Evolutionary conservation across 2,329 filamentous ascomycete genomes (phyloP), one percentile per base, ranked within the genome.

Genomic region (Aspergillus ruber): DNA sequence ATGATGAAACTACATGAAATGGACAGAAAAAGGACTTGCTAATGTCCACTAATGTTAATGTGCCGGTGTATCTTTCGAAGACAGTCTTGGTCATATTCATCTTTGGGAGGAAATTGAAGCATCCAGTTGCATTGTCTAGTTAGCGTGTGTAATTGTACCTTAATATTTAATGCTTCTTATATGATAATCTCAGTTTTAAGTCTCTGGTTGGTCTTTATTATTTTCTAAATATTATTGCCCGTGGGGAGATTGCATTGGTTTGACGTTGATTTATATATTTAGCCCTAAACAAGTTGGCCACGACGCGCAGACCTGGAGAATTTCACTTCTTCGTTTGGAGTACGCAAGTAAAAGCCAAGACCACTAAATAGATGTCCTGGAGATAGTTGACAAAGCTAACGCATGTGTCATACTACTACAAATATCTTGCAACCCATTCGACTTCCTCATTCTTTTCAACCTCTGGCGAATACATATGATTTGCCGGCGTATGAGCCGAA

Each of bases 1-100:
- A 52, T 49, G 20, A 56, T 51, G 53, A 54, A 29, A 52, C 45
- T 56, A 55, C 50, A 54, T 55, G 50, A 49, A 51, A 52, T 50
- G 44, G 38, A 43, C 18, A 18, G 13, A 9, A 42, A 42, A 50
- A 45, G 46, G 48, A 47, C 46, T 23, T 50, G 44, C 44, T 58
- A 51, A 42, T 56, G 50, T 50, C 42, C 45, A 32, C 43, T 40
- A 29, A 29, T 29, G 25, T 36, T 48, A 45, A 50, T 49, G 44
- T 38, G 45, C 46, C 44, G 49, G 39, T 32, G 48, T 45, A 44
- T 42, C 42, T 44, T 39, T 40, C 36, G 47, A 41, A 15, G 40
- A 23, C 15, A 23, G 21, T 27, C 23, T 42, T 42, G 23, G 12
- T 29, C 17, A 39, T 18, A 18, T 39, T 12, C 36, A 39, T 20